phyloP scores from a whole-genome alignment of 441 rosid species.

The Breynia disticha region DNA sequence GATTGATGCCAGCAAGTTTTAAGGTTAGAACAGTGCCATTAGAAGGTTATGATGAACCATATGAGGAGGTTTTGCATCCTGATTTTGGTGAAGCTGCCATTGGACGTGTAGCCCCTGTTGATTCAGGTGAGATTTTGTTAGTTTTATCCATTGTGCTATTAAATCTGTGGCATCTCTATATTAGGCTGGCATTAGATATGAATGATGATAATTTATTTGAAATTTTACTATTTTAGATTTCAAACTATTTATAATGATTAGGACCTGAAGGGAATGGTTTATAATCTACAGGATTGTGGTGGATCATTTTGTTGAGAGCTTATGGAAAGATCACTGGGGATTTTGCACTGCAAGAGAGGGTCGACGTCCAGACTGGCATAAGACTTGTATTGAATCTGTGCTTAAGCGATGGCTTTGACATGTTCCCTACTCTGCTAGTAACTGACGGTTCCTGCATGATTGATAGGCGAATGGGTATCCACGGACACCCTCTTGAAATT shows the following conservation, averaged over 20 bases:
- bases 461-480: conserved; percentile 94
- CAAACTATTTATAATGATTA: too few species aligned
- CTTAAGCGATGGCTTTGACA: conserved; percentile 80
- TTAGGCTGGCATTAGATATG: too few species aligned
- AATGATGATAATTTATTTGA: too few species aligned
- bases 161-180: too few species aligned
- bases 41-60: conserved; percentile 48
- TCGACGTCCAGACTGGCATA: conserved; percentile 48
- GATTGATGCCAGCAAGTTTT: conserved; percentile 77
- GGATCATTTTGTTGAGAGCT: conserved; percentile 83
- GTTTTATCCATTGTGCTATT: neutral
- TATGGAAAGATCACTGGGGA: conserved; percentile 89
- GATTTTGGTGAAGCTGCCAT: conserved; percentile 97
- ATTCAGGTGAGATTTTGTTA: conserved; percentile 48
- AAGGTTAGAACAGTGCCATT: conserved; percentile 66
- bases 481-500: conserved; percentile 96
- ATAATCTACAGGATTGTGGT: conserved; percentile 58
- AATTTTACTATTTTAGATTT: too few species aligned
- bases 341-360: conserved; percentile 71
- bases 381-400: conserved; percentile 48
- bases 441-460: conserved; percentile 98
- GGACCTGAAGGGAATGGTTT: conserved; percentile 6
- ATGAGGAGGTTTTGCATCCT: conserved; percentile 80
- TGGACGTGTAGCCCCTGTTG: conserved; percentile 98
- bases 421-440: conserved; percentile 88